Evolutionary conservation across 2,329 filamentous ascomycete species (phyloP), one percentile per base, ranked within the genome.

Genomic region (Domatiomyces catenatus): DNA sequence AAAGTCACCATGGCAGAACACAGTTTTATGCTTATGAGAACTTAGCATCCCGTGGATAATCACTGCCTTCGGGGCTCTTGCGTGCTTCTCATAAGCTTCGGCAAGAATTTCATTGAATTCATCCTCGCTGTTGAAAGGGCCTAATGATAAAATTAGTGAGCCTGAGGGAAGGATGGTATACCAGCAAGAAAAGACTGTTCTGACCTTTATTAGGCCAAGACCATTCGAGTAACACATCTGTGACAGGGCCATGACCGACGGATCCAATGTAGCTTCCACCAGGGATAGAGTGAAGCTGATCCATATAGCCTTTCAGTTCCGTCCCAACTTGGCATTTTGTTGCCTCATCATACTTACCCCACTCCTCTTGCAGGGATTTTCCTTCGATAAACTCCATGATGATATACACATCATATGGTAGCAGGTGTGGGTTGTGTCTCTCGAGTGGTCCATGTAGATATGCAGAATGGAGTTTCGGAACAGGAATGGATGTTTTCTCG

Each of bases 1-100:
- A 8, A 60, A 39, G 45, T 61, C 58, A 18, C 54, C 52, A 47
- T 60, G 57, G 8, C 58, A 58, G 28, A 59, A 56, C 20, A 56
- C 50, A 20, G 58, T 59, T 0, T 53, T 47, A 28, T 60, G 57
- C 12, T 49, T n/a, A 15, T 49, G 42, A 8, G 8, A 32, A 10
- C 12, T 32, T 10, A 46, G 28, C 28, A 32, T 32, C 2, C 7
- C 28, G 2, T 10, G 28, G 8, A 32, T 32, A 32, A 32, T 8
- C 8, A 10, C 8, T 7, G 8, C 28, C 8, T 5, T 44, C 20
- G n/a, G 32, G 17, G 18, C 36, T 46, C 12, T 32, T 3, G 28
- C 8, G 8, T 50, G 48, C 17, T 43, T 19, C 10, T 19, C 39
- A 17, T 32, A 32, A 32, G 28, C 28, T 10, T 32, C 28, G 28